Evolutionary conservation across 2,329 filamentous ascomycete species (phyloP).

Genomic region (Colletotrichum costaricense): DNA sequence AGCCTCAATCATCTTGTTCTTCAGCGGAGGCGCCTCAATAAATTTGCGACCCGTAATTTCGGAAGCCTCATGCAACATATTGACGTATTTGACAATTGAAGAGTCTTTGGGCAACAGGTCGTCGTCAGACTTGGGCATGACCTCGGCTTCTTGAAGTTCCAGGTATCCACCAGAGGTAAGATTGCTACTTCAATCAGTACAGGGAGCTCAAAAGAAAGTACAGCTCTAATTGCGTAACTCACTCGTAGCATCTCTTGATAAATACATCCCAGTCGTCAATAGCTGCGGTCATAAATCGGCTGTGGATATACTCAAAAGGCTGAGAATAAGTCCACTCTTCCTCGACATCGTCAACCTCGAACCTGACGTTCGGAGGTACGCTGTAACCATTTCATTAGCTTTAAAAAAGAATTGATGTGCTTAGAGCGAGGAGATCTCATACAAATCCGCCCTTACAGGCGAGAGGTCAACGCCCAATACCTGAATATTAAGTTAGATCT

Average conservation of each 20-base stretch:
- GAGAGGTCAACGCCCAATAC: slow-evolving; percentile 52
- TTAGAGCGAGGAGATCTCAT: slow-evolving; percentile 34
- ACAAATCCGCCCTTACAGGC: slow-evolving; percentile 50
- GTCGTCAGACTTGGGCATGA: slow-evolving; percentile 54
- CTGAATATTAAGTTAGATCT: background rate
- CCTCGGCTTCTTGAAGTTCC: slow-evolving; percentile 55
- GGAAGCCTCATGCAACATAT: slow-evolving; percentile 45
- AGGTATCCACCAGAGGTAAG: slow-evolving; percentile 56
- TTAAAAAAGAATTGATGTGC: slow-evolving; percentile 23
- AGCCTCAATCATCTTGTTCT: slow-evolving; percentile 56
- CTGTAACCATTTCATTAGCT: slow-evolving; percentile 40
- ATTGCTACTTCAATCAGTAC: slow-evolving; percentile 23
- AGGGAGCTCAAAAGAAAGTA: background rate
- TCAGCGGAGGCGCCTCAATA: slow-evolving; percentile 22
- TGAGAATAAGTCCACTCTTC: slow-evolving; percentile 50
- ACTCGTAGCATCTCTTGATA: slow-evolving; percentile 41
- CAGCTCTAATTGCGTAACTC: background rate
- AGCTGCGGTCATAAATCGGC: slow-evolving; percentile 48
- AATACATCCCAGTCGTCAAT: slow-evolving; percentile 48
- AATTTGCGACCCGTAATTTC: slow-evolving; percentile 44
- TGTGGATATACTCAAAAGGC: slow-evolving; percentile 54
- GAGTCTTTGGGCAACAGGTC: slow-evolving; percentile 43
- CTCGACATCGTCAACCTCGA: slow-evolving; percentile 56
- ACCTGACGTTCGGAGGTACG: slow-evolving; percentile 60
- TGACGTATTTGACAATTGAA: slow-evolving; percentile 43